A percentile compares a stretch with the other conserved stretches of the same genome.
These are phyloP conservation scores for Avicennia marina DNA, from an alignment of 257 asterid species.

Conservation along the genomic window DNA sequence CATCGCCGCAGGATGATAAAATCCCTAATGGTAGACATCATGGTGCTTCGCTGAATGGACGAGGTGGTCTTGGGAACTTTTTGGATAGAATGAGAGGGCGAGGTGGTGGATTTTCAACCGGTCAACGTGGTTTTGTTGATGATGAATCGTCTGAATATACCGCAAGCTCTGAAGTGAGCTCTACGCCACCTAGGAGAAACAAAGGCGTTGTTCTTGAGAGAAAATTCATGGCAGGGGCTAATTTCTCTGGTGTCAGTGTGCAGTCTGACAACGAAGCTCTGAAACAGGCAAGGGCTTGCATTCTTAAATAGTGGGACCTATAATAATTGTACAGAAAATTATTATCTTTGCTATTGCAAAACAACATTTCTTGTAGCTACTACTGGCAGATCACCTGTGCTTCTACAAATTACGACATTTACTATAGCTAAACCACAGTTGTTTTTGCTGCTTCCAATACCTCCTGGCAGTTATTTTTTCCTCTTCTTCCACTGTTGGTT, in stretches of 20 bases:
- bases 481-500: too few species aligned
- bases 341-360: neutral
- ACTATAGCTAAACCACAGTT: too few species aligned
- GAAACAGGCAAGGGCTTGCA: constrained; percentile 36
- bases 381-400: neutral
- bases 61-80: constrained; percentile 6
- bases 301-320: too few species aligned
- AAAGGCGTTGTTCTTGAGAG: constrained; percentile 20
- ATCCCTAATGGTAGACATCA: constrained; percentile 32
- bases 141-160: constrained; percentile 35
- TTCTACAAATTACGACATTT: too few species aligned
- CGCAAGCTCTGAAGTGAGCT: constrained; percentile 36
- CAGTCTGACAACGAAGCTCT: constrained; percentile 27
- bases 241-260: constrained; percentile 20
- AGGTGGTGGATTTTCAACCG: constrained; percentile 18
- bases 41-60: constrained; percentile 12
- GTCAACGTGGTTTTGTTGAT: constrained; percentile 20
- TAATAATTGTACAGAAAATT: neutral
- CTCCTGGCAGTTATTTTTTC: too few species aligned
- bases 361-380: neutral
- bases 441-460: too few species aligned
- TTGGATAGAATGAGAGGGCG: constrained; percentile 24
- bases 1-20: constrained; percentile 85
- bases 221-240: constrained; percentile 24
- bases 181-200: constrained; percentile 22